phyloP scores from a whole-genome alignment of 306 rosid species.

The Ochetophila trinervis region DNA sequence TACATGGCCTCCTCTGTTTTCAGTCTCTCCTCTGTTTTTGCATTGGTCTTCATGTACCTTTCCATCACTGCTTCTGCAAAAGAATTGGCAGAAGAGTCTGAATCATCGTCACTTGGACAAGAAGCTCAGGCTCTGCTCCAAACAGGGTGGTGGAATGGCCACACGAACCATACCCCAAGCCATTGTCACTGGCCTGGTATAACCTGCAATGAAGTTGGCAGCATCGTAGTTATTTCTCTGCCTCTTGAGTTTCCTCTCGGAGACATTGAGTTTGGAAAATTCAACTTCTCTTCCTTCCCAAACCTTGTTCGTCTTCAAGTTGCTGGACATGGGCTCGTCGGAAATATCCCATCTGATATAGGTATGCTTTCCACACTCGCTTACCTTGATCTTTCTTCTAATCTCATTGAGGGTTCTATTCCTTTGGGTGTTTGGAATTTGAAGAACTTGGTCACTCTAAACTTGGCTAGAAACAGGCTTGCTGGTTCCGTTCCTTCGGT shows the following conservation, averaged over 20 bases:
- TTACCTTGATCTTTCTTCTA: slow-evolving; percentile 16
- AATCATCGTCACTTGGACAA: neutral
- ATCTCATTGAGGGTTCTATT: slow-evolving; percentile 8
- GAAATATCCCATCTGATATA: slow-evolving; percentile 10
- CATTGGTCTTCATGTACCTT: neutral
- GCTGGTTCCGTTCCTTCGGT: neutral
- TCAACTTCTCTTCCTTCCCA: slow-evolving; percentile 18
- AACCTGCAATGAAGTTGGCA: slow-evolving; percentile 1
- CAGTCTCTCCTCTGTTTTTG: neutral
- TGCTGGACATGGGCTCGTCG: slow-evolving; percentile 12
- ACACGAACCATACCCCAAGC: neutral
- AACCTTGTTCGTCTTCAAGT: slow-evolving; percentile 14
- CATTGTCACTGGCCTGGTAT: slow-evolving; percentile 16
- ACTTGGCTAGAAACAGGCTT: neutral
- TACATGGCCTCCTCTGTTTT: neutral
- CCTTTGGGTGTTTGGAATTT: slow-evolving; percentile 11
- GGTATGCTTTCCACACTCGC: slow-evolving; percentile 11
- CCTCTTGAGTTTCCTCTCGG: slow-evolving; percentile 14
- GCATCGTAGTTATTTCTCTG: slow-evolving; percentile 7
- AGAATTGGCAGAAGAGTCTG: neutral
- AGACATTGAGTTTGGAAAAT: slow-evolving; percentile 6
- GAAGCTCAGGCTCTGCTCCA: slow-evolving; percentile 23
- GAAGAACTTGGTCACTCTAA: slow-evolving; percentile 10
- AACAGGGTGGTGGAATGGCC: slow-evolving; percentile 23
- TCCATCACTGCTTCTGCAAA: neutral